Percentiles rank a stretch among this genome's conserved stretches.
Conservation (phyloP, 768 basidiomycete species). For the Fistulinella prunicolor region DNA sequence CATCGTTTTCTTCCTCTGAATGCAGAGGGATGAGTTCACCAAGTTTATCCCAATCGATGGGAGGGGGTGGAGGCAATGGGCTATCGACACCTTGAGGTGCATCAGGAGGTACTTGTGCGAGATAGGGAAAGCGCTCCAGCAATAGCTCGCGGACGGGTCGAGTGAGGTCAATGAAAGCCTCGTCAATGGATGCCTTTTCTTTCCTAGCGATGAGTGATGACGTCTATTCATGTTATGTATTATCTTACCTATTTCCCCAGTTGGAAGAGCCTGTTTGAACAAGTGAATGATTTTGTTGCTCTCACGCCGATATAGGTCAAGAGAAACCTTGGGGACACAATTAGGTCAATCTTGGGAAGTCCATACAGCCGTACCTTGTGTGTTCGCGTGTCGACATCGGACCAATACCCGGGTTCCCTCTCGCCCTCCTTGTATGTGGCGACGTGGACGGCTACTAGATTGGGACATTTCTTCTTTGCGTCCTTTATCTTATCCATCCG, state of each 20-base stretch:
- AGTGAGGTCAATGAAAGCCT: conserved; percentile 93
- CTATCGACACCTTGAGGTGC: conserved; percentile 72
- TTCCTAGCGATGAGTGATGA: conserved; percentile 6
- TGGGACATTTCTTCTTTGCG: conserved; percentile 81
- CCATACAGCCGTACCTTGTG: conserved; percentile 94
- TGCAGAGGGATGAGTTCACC: conserved; percentile 63
- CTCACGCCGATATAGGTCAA: conserved; percentile 91
- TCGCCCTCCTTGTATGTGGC: conserved; percentile 93
- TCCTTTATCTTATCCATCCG: conserved; percentile 82
- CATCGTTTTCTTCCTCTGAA: conserved; percentile 28
- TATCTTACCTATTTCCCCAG: conserved; percentile 73
- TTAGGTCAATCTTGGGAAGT: no score
- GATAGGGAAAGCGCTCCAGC: conserved; percentile 71
- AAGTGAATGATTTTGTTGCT: conserved; percentile 80
- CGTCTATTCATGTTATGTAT: no score
- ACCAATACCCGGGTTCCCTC: conserved; percentile 85
- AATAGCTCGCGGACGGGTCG: conserved; percentile 73
- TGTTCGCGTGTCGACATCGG: conserved; percentile 81
- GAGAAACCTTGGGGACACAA: conserved; percentile 61
- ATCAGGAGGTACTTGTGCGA: conserved; percentile 65
- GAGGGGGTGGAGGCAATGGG: conserved; percentile 70
- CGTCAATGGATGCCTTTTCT: conserved; percentile 99
- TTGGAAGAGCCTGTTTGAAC: conserved; percentile 77
- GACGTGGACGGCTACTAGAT: conserved; percentile 84
- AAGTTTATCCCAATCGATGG: conserved; percentile 55